phyloP scores from a whole-genome alignment of 768 basidiomycete genomes.

The Agrocybe pediades region DNA sequence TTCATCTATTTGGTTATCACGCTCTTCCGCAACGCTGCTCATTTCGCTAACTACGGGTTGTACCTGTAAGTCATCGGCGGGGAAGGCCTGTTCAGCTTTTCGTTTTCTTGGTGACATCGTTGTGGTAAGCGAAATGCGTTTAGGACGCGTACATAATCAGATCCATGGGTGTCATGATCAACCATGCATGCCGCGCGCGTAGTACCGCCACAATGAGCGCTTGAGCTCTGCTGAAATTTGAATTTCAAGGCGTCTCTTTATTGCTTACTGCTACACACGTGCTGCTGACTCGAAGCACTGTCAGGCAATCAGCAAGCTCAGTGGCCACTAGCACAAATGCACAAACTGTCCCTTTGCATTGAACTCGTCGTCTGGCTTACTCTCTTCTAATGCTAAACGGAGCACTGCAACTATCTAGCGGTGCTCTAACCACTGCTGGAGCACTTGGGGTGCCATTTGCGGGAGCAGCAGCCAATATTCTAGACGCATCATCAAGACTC shows the following conservation, averaged over 20 bases:
- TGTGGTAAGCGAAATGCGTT: conserved; percentile 4
- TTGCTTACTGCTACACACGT: no score
- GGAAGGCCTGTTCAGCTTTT: conserved; percentile 44
- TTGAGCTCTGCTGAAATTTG: no score
- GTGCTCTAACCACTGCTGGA: conserved; percentile 43
- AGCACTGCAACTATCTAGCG: conserved; percentile 21
- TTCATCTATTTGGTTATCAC: conserved; percentile 29
- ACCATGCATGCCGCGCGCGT: neutral
- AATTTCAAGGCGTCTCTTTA: no score
- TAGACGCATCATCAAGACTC: conserved; percentile 52
- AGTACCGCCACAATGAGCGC: no score
- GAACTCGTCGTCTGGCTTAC: no score
- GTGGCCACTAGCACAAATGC: no score
- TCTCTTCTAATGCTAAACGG: conserved; percentile 25
- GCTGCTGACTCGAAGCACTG: no score
- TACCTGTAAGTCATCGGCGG: conserved; percentile 25
- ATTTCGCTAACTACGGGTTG: conserved; percentile 25
- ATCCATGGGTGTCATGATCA: neutral
- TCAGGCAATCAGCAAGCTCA: no score
- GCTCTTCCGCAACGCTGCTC: conserved; percentile 18
- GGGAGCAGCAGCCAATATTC: conserved; percentile 40
- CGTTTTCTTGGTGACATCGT: conserved; percentile 47
- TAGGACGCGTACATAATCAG: neutral
- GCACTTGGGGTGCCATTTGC: conserved; percentile 47
- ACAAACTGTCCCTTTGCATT: no score